Evolutionary conservation across 1,139 yeast genomes (phyloP).

Genomic region (Geotrichum bryndzae): DNA sequence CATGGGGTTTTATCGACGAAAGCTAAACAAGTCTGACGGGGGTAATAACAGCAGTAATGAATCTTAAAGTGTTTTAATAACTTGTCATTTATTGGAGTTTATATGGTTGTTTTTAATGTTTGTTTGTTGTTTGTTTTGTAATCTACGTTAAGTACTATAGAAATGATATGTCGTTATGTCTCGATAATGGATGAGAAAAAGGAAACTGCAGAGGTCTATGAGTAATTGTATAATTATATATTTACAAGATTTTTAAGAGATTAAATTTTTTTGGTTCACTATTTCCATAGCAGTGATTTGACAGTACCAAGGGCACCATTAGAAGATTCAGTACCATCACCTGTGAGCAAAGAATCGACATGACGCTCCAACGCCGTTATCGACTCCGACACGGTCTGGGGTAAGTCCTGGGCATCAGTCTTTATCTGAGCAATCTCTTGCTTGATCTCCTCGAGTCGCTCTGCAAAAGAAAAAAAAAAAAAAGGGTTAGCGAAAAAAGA

Average conservation of each 20-base stretch:
- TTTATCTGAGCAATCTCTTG: not conserved
- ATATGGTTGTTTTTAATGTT: not conserved
- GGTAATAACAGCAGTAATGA: not conserved
- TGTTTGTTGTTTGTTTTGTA: too few species aligned
- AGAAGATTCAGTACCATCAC: not conserved
- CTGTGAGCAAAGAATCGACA: not conserved
- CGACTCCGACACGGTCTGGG: not conserved
- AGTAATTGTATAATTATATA: too few species aligned
- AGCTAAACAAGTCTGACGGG: constrained; percentile 8
- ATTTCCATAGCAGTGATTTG: not conserved
- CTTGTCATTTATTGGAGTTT: too few species aligned
- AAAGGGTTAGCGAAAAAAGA: not conserved
- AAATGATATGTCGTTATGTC: too few species aligned
- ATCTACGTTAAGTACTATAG: too few species aligned
- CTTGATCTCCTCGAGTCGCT: not conserved
- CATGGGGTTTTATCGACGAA: constrained; percentile 15
- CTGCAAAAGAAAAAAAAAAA: not conserved
- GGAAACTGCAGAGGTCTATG: too few species aligned
- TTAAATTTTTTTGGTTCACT: not conserved
- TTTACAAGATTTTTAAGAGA: too few species aligned
- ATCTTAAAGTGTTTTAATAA: not conserved
- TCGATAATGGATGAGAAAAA: too few species aligned
- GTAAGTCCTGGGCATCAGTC: not conserved
- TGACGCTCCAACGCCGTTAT: not conserved
- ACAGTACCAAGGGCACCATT: not conserved